Evolutionary conservation across 2,329 filamentous ascomycete species (phyloP), one percentile per base, ranked within the genome.

Genomic region (Gaeumannomyces tritici): DNA sequence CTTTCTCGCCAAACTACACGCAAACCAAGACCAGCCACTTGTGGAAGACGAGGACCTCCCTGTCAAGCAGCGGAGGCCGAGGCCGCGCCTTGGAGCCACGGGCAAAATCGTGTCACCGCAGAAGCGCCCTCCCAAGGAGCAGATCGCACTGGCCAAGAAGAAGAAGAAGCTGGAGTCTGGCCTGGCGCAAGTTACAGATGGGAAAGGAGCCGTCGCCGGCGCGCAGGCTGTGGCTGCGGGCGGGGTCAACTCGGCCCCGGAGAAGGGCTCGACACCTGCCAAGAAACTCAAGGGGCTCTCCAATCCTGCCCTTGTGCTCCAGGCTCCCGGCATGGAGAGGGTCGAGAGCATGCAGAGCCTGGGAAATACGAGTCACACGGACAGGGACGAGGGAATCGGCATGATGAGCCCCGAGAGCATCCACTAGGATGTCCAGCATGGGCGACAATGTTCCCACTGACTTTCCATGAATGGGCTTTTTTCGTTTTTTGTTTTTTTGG

Each of bases 31-130:
- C 70, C 85, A 92, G 72, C 87, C 91, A 56, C 82, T 99, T 67
- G 80, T 96, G 61, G 95, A 99, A 77, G 95, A 99, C 75, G 91
- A 98, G 71, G 93, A 99, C 68, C 79, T 99, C 28, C 95, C 96
- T 21, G 85, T 88, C 62, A 99, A 99, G 76, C 95, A 99, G 76
- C 83, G 91, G 78, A 89, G 78, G 76, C 91, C 77, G 28, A 80
- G 83, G n/a, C 83, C 85, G n/a, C 79, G 83, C 35, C 80, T 85
- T 28, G 83, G 83, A 42, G 83, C 85, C 26, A 93, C 88, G 26
- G 91, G 91, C 70, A 96, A 96, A 80, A 96, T 96, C 67, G 89
- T 89, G 13, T 89, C 87, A 61, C 90, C 91, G 35, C 86, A 92
- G 68, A 96, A 96, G 77, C 82, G 90, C 9, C 90, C 91, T 35